Conservation (phyloP, 306 rosid genomes). For the Psophocarpus tetragonolobus region DNA sequence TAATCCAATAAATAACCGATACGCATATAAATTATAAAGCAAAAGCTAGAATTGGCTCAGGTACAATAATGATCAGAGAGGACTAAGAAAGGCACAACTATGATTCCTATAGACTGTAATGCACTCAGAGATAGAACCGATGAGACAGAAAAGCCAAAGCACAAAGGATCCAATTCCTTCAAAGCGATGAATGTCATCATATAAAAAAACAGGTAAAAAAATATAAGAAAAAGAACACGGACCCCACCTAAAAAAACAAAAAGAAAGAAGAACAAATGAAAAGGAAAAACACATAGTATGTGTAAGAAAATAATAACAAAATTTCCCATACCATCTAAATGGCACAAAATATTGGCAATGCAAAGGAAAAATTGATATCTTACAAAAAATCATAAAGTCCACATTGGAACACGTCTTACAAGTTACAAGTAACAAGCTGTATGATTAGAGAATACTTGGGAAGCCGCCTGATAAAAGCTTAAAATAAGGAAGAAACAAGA, state of each 20-base stretch:
- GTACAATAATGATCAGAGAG: slow-evolving; percentile 34
- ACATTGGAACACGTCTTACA: not conserved
- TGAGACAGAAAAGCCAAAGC: slow-evolving; percentile 33
- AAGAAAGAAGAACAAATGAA: not conserved
- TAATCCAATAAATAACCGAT: slow-evolving; percentile 33
- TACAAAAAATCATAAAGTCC: not conserved
- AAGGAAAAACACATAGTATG: slow-evolving; percentile 16
- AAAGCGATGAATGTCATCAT: slow-evolving; percentile 40
- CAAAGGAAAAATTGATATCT: slow-evolving; percentile 29
- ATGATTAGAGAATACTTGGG: not conserved
- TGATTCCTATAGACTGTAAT: slow-evolving; percentile 40
- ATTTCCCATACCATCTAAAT: slow-evolving; percentile 19
- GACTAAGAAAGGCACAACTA: slow-evolving; percentile 38
- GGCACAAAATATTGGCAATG: slow-evolving; percentile 2
- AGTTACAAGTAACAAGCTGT: not conserved
- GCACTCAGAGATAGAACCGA: slow-evolving; percentile 36
- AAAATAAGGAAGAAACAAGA: not conserved
- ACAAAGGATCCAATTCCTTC: slow-evolving; percentile 44
- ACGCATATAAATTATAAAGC: slow-evolving; percentile 25
- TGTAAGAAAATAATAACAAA: not conserved
- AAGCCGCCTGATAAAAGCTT: not conserved
- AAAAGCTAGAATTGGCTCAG: slow-evolving; percentile 23
- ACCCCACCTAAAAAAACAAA: slow-evolving; percentile 28
- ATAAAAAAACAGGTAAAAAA: slow-evolving; percentile 18
- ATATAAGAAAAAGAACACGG: slow-evolving; percentile 2